Conservation (phyloP, 2,329 filamentous ascomycete genomes). For the Calonectria crousiana region DNA sequence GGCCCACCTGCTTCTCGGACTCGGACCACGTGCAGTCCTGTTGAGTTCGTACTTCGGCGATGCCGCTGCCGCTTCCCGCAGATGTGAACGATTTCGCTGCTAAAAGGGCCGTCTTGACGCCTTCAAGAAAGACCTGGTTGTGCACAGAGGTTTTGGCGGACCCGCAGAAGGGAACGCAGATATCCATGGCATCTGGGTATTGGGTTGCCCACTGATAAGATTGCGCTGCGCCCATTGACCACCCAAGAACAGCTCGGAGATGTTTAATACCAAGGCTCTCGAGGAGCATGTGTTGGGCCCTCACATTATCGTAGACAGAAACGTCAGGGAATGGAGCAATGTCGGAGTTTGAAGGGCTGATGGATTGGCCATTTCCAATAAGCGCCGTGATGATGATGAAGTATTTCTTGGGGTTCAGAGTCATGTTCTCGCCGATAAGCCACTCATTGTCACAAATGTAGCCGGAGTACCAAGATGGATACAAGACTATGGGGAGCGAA, state of each 20-base stretch:
- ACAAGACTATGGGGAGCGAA: conserved; percentile 75
- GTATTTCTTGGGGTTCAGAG: conserved; percentile 68
- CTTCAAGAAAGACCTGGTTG: conserved; percentile 68
- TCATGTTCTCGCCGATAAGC: conserved; percentile 76
- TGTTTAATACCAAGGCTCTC: conserved; percentile 55
- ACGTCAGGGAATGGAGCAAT: conserved; percentile 56
- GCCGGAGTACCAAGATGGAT: conserved; percentile 78
- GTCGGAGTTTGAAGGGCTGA: conserved; percentile 63
- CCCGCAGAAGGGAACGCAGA: conserved; percentile 62
- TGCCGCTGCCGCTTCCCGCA: conserved; percentile 61
- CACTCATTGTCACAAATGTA: conserved; percentile 79
- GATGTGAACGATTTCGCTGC: conserved; percentile 55
- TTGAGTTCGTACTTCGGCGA: conserved; percentile 34
- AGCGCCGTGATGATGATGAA: conserved; percentile 65
- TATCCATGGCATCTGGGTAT: conserved; percentile 60
- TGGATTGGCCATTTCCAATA: conserved; percentile 66
- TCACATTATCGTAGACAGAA: conserved; percentile 65
- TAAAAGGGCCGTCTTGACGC: conserved; percentile 61
- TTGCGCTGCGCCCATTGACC: conserved; percentile 68
- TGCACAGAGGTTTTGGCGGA: conserved; percentile 63
- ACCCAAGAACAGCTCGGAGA: conserved; percentile 63
- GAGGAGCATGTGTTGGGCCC: conserved; percentile 59
- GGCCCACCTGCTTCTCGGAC: conserved; percentile 53
- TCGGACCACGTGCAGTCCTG: conserved; percentile 51
- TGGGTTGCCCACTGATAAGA: conserved; percentile 65